These are phyloP conservation scores for Cyberlindnera euphorbiiphila DNA, from an alignment of 805 yeast genomes.

Conservation along the genomic window DNA sequence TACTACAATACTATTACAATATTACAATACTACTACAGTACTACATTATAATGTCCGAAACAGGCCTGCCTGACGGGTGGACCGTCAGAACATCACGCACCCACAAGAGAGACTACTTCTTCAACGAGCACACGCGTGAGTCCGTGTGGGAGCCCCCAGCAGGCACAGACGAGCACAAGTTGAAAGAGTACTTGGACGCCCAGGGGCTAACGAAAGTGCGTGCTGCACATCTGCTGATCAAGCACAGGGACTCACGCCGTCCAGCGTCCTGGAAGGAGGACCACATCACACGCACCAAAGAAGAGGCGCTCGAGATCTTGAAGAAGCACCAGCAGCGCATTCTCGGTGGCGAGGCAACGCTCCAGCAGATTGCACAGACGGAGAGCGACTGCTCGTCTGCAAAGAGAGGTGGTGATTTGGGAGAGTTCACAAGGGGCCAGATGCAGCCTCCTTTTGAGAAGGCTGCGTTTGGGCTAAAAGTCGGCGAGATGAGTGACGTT, in stretches of 20 bases:
- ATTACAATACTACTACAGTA: too few relatives aligned
- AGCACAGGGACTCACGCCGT: slow-evolving; percentile 78
- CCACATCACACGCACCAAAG: slow-evolving; percentile 72
- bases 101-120: slow-evolving; percentile 80
- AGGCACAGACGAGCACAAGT: slow-evolving; percentile 63
- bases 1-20: too few relatives aligned
- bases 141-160: slow-evolving; percentile 91
- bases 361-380: slow-evolving; percentile 70
- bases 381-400: slow-evolving; percentile 90
- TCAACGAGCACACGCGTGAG: slow-evolving; percentile 62
- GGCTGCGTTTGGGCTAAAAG: slow-evolving; percentile 75
- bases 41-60: slow-evolving; percentile 25
- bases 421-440: slow-evolving; percentile 81
- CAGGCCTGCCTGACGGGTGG: slow-evolving; percentile 90
- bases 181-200: slow-evolving; percentile 50
- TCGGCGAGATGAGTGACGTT: slow-evolving; percentile 78
- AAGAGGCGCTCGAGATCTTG: slow-evolving; percentile 71
- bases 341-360: slow-evolving; percentile 57
- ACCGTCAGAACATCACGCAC: slow-evolving; percentile 72
- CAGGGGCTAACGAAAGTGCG: slow-evolving; percentile 63
- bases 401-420: slow-evolving; percentile 87
- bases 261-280: slow-evolving; percentile 90
- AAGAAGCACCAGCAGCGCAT: slow-evolving; percentile 54
- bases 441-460: slow-evolving; percentile 96
- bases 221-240: slow-evolving; percentile 77